Conservation (phyloP, 495 filamentous ascomycete genomes). For the Penicillium paradoxum region DNA sequence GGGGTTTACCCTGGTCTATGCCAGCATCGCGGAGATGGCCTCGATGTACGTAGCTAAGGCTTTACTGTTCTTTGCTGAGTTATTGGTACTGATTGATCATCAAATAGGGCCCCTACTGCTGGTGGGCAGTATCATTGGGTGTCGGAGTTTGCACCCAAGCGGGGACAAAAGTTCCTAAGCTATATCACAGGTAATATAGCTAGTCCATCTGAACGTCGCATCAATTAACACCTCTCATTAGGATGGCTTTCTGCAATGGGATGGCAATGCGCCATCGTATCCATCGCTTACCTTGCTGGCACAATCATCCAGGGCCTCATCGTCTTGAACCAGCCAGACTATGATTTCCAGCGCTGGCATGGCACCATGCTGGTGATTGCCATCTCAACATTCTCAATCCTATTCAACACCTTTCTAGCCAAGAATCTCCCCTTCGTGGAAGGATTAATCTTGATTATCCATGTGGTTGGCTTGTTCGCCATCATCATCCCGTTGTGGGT, state of each 20-base stretch:
- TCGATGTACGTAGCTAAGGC: constrained; percentile 42
- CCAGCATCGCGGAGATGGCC: constrained; percentile 52
- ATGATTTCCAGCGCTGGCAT: constrained; percentile 52
- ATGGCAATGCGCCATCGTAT: constrained; percentile 55
- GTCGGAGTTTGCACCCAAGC: constrained; percentile 51
- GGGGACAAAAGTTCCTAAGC: constrained; percentile 53
- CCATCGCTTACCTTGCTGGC: constrained; percentile 49
- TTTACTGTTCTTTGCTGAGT: background rate
- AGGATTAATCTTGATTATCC: constrained; percentile 53
- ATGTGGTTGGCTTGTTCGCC: constrained; percentile 57
- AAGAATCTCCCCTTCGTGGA: constrained; percentile 53
- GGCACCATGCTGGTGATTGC: constrained; percentile 55
- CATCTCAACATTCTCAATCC: constrained; percentile 42
- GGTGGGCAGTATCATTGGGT: constrained; percentile 57
- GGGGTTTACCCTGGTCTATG: constrained; percentile 47
- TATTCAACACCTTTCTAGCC: constrained; percentile 54
- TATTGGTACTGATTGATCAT: background rate
- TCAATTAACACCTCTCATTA: constrained; percentile 10
- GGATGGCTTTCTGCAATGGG: constrained; percentile 58
- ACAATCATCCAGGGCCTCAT: constrained; percentile 58
- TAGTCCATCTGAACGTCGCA: background rate
- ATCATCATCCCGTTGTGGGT: constrained; percentile 56
- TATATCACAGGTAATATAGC: constrained; percentile 48
- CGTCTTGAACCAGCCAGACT: constrained; percentile 45
- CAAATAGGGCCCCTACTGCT: constrained; percentile 40